Percentiles rank a stretch among this genome's conserved stretches.
phyloP scores from a whole-genome alignment of 257 asterid genomes.

The Eucommia ulmoides region DNA sequence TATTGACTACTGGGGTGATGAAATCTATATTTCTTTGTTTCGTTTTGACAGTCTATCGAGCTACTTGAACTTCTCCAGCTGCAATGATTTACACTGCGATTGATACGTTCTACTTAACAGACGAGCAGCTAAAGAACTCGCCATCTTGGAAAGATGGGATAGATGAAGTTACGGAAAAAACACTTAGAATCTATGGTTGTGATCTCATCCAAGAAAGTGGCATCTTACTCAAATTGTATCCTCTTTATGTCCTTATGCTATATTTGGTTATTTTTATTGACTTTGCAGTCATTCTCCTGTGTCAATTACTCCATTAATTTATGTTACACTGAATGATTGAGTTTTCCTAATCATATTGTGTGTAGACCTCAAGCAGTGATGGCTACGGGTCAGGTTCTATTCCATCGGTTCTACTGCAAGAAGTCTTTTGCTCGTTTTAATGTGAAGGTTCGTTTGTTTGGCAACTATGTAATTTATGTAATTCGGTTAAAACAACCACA shows the following conservation, averaged over 20 bases:
- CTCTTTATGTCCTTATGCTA: constrained; percentile 24
- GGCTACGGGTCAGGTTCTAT: constrained; percentile 94
- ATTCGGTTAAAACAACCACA: constrained; percentile 1
- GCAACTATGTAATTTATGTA: neutral
- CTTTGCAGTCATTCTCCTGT: too few species aligned
- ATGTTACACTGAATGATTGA: too few species aligned
- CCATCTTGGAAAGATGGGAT: constrained; percentile 86
- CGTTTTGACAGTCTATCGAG: too few species aligned
- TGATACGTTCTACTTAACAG: constrained; percentile 78
- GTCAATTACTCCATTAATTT: too few species aligned
- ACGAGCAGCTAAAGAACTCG: constrained; percentile 59
- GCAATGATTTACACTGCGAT: constrained; percentile 82
- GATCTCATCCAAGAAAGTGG: constrained; percentile 96
- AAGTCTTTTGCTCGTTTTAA: constrained; percentile 80
- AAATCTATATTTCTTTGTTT: too few species aligned
- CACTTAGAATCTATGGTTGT: constrained; percentile 86
- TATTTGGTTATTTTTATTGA: too few species aligned
- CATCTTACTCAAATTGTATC: constrained; percentile 84
- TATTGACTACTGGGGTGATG: too few species aligned
- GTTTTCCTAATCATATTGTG: too few species aligned
- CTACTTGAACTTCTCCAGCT: neutral
- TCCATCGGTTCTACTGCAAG: constrained; percentile 95
- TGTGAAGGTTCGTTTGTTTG: constrained; percentile 52
- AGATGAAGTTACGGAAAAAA: constrained; percentile 67
- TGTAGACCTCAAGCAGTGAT: constrained; percentile 99